phyloP scores from a whole-genome alignment of 305 asterid species.

The Striga hermonthica region DNA sequence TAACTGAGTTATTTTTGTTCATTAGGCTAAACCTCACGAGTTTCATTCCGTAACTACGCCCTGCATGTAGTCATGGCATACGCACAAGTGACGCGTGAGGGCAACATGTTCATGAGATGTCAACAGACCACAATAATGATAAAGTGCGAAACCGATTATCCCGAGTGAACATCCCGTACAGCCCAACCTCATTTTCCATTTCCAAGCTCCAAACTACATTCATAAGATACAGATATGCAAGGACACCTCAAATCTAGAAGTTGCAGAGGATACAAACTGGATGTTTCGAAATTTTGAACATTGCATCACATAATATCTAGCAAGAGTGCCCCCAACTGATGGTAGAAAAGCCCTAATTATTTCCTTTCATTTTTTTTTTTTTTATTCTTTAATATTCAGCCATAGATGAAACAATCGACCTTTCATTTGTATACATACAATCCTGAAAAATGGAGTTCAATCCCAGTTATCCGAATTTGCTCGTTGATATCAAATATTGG shows the following conservation, averaged over 20 bases:
- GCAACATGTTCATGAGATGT: conserved; percentile 1
- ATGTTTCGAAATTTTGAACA: conserved; percentile 28
- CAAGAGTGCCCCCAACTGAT: conserved; percentile 25
- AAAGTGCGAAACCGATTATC: no score
- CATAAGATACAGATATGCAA: not conserved
- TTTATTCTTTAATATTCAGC: no score
- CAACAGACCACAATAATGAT: not conserved
- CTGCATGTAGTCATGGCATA: no score
- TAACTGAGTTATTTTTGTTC: not conserved
- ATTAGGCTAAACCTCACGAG: not conserved
- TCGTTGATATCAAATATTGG: no score
- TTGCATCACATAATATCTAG: conserved; percentile 23
- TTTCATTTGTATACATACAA: conserved; percentile 19
- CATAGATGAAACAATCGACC: no score
- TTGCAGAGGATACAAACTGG: no score
- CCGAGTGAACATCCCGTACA: no score
- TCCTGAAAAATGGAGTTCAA: not conserved
- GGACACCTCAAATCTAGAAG: no score
- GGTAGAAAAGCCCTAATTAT: conserved; percentile 25
- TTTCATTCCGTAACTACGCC: no score
- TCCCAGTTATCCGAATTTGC: no score
- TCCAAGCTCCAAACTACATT: not conserved
- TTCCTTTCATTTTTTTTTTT: not conserved
- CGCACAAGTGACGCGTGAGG: no score
- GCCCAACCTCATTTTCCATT: not conserved